Base-by-base conservation (phyloP, 441 rosid species). In the Aquilaria agallochum region DNA sequence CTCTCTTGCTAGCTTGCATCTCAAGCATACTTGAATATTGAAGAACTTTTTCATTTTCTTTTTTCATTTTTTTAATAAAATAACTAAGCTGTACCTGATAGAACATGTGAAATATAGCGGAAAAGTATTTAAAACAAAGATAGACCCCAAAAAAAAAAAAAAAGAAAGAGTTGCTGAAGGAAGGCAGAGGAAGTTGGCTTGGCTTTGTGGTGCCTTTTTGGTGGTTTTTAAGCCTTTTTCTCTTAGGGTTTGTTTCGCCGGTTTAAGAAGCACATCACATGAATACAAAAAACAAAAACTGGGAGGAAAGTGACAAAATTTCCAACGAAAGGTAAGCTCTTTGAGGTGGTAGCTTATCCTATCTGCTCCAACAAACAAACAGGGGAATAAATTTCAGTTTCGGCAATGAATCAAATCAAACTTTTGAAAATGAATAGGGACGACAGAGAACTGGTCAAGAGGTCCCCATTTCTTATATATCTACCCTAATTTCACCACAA, bases 381-480 rank as follows among this genome's bases (percentile, higher is more conserved):
- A 56, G 13, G 47, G 45, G 68, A 70, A 66, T 60, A 69, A 67
- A 52, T 54, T 20, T 66, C 72, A 56, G 72, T 50, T 45, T n/a
- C 33, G 50, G 27, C 27, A 60, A 68, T 69, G 74, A 74, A 40
- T 40, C 45, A 40, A 75, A 66, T 66, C 68, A 65, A 63, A 33
- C 73, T 75, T 63, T 56, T 46, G 47, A 54, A 56, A 72, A 71
- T 63, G 66, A 47, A 10, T 57, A 20, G 27, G 27, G 27, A 20
- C 1, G 74, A 69, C 57, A 71, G 62, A 59, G 49, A 47, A 58
- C 27, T 61, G 64, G 71, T 73, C 75, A 65, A 70, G 75, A 78
- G 72, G 56, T 60, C 80, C 73, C 42, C 45, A 40, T 40, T 40
- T 40, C 45, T 6, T 40, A 40, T 40, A 8, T 40, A 36, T 36